Percentiles rank a stretch among this genome's conserved stretches.
phyloP scores from a whole-genome alignment of 176 grass and related monocot species.

The Elymus sibiricus region DNA sequence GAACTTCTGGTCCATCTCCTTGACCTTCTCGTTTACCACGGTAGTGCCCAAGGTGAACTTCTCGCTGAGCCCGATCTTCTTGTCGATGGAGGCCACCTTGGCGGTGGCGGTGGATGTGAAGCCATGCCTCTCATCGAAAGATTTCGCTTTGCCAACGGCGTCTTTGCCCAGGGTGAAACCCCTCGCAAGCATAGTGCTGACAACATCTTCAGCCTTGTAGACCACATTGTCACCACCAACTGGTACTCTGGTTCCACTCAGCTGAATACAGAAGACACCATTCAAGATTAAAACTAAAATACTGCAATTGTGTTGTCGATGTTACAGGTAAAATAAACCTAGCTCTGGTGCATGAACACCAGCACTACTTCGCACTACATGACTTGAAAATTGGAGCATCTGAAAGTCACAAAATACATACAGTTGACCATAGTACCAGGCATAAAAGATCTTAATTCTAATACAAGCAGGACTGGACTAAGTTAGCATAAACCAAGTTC shows the following conservation, averaged over 20 bases:
- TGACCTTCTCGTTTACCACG: conserved; percentile 68
- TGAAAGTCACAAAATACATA: not conserved
- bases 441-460: not conserved
- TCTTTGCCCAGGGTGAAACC: conserved; percentile 88
- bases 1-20: conserved; percentile 81
- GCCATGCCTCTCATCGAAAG: conserved; percentile 68
- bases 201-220: conserved; percentile 91
- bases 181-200: conserved; percentile 83
- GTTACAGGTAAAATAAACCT: not conserved
- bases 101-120: conserved; percentile 76
- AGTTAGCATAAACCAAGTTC: too few species aligned
- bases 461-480: not conserved
- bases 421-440: not conserved
- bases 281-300: not conserved
- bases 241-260: conserved; percentile 32
- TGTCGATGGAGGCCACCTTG: conserved; percentile 72
- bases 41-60: conserved; percentile 70
- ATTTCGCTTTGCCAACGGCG: conserved; percentile 59
- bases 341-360: not conserved
- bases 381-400: not conserved
- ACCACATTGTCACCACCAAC: conserved; percentile 44
- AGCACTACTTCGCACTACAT: conserved; percentile 6
- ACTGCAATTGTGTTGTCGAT: not conserved
- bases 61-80: conserved; percentile 80
- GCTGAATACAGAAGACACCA: conserved; percentile 14